A percentile compares a stretch with the other conserved stretches of the same genome.
Conservation (phyloP, 2,329 filamentous ascomycete species). For the Neurospora sp. region DNA sequence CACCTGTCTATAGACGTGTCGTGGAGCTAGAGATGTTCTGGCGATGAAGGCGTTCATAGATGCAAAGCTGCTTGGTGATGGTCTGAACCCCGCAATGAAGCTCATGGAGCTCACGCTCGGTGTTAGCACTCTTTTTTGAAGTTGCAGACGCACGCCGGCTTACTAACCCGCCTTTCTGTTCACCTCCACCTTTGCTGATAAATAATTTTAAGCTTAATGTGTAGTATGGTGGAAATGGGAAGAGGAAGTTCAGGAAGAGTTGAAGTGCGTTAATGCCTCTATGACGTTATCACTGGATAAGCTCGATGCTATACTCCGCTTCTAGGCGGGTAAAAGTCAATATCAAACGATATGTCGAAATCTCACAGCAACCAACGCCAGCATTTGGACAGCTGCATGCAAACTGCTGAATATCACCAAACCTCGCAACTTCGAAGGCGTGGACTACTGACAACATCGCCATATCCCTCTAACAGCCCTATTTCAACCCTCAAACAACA, state of each 20-base stretch:
- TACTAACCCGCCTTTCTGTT: not conserved
- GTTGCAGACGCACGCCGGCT: not conserved
- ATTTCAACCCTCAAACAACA: conserved; percentile 26
- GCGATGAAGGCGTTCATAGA: conserved; percentile 34
- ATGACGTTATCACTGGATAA: not conserved
- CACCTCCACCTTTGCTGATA: not conserved
- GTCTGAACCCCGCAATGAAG: not conserved
- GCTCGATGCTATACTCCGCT: not conserved
- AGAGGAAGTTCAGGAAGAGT: not conserved
- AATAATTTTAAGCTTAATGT: not conserved
- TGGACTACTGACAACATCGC: not conserved
- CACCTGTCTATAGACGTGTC: not conserved
- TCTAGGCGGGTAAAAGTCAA: not conserved
- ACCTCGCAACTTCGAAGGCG: not conserved
- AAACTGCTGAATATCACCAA: not conserved
- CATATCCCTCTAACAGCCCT: not conserved
- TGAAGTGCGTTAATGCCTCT: not conserved
- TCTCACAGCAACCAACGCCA: too few species aligned
- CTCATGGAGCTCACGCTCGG: not conserved
- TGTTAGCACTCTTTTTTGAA: not conserved
- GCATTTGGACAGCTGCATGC: not conserved
- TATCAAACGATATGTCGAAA: not conserved
- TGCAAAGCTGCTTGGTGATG: conserved; percentile 3
- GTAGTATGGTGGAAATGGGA: not conserved
- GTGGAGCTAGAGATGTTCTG: conserved; percentile 24